Evolutionary conservation across 495 filamentous ascomycete genomes (phyloP).

Genomic region (Tuber microsphaerosporum): DNA sequence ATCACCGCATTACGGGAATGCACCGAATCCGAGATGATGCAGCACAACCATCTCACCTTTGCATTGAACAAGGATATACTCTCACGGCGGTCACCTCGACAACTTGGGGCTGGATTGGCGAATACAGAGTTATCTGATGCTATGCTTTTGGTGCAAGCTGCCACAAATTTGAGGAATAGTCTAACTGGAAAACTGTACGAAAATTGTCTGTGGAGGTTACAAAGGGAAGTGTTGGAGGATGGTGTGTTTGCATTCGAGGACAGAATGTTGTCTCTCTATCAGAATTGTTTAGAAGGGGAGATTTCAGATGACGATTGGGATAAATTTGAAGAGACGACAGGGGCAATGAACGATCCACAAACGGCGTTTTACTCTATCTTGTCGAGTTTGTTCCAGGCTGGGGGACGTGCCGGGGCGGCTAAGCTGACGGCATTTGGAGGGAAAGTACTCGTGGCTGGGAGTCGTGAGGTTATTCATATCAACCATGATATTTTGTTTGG

Average conservation of each 20-base stretch:
- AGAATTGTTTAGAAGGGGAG: constrained; percentile 32
- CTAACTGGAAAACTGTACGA: constrained; percentile 30
- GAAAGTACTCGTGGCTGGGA: constrained; percentile 62
- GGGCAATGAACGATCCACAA: constrained; percentile 29
- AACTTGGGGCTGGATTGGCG: constrained; percentile 25
- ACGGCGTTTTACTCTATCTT: constrained; percentile 30
- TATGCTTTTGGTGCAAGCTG: constrained; percentile 33
- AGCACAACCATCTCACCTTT: constrained; percentile 47
- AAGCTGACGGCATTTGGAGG: constrained; percentile 62
- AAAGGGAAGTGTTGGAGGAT: constrained; percentile 36
- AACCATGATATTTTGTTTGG: constrained; percentile 66
- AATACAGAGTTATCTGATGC: constrained; percentile 29
- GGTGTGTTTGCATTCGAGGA: constrained; percentile 33
- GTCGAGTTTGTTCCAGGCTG: constrained; percentile 30
- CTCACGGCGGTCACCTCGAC: constrained; percentile 25
- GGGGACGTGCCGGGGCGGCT: constrained; percentile 15
- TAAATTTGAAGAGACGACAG: constrained; percentile 37
- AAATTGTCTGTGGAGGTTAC: constrained; percentile 32
- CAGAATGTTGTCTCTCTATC: constrained; percentile 35
- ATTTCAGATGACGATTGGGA: constrained; percentile 29
- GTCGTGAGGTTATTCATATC: constrained; percentile 67
- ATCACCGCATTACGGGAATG: constrained; percentile 71
- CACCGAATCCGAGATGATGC: constrained; percentile 65
- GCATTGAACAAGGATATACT: constrained; percentile 28
- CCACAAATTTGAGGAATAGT: constrained; percentile 31